Percentiles rank a stretch among this genome's conserved stretches.
phyloP scores from a whole-genome alignment of 441 rosid genomes.

The Populus hybrid region DNA sequence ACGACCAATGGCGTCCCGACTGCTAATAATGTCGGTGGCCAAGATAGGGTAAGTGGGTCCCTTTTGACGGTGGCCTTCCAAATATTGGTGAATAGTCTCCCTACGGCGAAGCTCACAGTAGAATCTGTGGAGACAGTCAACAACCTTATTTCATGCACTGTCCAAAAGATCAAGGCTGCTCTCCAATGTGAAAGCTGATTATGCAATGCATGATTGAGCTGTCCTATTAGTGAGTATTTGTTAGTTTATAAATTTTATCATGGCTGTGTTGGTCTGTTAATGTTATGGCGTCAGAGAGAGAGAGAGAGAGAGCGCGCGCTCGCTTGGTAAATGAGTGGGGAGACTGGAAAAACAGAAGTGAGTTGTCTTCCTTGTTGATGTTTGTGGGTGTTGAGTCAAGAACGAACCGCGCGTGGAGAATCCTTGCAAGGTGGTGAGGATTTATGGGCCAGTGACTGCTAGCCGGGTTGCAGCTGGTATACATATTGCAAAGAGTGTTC shows the following conservation, averaged over 20 bases:
- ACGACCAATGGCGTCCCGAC: conserved; percentile 21
- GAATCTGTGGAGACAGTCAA: conserved; percentile 89
- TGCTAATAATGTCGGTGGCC: conserved; percentile 16
- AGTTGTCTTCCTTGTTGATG: neutral
- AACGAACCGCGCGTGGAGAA: conserved; percentile 83
- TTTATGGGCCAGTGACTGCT: neutral
- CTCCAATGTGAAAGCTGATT: conserved; percentile 68
- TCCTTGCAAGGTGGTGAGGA: conserved; percentile 43
- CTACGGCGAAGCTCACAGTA: conserved; percentile 70
- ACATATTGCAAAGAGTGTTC: conserved; percentile 7
- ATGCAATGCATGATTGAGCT: neutral
- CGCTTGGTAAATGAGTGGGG: conserved; percentile 12
- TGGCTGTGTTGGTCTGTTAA: conserved; percentile 7
- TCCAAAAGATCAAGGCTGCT: conserved; percentile 76
- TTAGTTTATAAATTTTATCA: neutral
- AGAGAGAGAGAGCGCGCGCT: neutral
- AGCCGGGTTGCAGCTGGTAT: neutral
- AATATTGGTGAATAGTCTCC: conserved; percentile 63
- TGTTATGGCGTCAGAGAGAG: neutral
- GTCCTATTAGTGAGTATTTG: neutral
- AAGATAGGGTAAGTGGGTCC: conserved; percentile 60
- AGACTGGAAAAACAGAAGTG: neutral
- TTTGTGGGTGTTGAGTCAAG: conserved; percentile 88
- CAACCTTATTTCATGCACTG: conserved; percentile 81
- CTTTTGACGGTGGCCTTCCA: conserved; percentile 87